These are phyloP conservation scores for Clavispora phyllophila DNA, from an alignment of 805 yeast genomes.

Conservation along the genomic window DNA sequence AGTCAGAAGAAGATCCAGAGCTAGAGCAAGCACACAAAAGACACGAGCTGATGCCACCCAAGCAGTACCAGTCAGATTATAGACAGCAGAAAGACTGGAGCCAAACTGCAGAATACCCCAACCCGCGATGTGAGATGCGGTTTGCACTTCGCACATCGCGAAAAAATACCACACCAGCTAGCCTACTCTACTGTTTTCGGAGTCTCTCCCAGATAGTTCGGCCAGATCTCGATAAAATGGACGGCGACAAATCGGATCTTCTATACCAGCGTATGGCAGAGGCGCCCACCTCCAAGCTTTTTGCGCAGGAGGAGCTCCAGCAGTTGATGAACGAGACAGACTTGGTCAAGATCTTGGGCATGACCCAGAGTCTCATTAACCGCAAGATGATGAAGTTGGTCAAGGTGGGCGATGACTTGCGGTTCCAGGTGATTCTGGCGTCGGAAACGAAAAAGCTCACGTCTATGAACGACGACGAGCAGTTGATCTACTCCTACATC, in stretches of 20 bases:
- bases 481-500: conserved; percentile 84
- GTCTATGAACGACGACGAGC: conserved; percentile 81
- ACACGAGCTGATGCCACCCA: not conserved
- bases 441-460: conserved; percentile 74
- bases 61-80: too few species aligned
- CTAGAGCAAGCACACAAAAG: not conserved
- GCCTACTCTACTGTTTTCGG: not conserved
- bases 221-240: not conserved
- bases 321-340: conserved; percentile 40
- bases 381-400: conserved; percentile 63
- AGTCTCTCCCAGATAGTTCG: not conserved
- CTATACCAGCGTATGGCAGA: conserved; percentile 65
- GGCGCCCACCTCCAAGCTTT: conserved; percentile 45
- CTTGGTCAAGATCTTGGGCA: conserved; percentile 39
- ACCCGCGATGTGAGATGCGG: not conserved
- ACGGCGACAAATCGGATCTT: conserved; percentile 28
- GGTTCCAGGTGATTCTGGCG: conserved; percentile 69
- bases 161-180: not conserved
- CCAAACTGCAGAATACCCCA: not conserved
- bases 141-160: conserved; percentile 1
- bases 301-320: conserved; percentile 65
- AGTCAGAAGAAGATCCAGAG: too few species aligned
- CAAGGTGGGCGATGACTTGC: conserved; percentile 59
- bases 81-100: too few species aligned
- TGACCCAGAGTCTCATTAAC: conserved; percentile 50